Base-by-base conservation (phyloP, 2,329 filamentous ascomycete species). In the Rhexocercosporidium sp. region DNA sequence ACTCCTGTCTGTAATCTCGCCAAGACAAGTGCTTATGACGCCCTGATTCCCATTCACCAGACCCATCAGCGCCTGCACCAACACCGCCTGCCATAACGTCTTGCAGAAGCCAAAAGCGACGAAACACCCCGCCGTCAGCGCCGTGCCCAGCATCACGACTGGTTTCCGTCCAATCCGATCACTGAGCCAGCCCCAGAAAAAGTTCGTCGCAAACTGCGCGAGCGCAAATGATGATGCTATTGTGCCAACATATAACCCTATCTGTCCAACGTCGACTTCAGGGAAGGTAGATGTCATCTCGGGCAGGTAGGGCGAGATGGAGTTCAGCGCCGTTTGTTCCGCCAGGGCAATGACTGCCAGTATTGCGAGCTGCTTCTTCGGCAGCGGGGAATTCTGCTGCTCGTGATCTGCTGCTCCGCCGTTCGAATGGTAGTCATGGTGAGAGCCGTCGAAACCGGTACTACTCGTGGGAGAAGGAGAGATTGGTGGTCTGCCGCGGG, bases 241-340 rank as follows among this genome's bases (percentile, higher is more conserved):
- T 56, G 94, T 84, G 16, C 96, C 96, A 0, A 98, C 94, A 77
- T 97, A 98, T 49, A 98, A 77, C 0, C 95, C 96, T 37, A 91
- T 90, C 73, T 94, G 83, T 6, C 83, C 84, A 1, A 85, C 80
- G 22, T 91, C 86, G 22, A 97, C 90, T 69, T 92, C 92, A 1
- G 93, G 92, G 77, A 98, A 98, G 0, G 88, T 89, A 25, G 88
- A 87, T 1, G 94, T 90, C 95, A 99, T 98, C 73, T 94, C 88
- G 0, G 96, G 96, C 1, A 99, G 87, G 79, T 99, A 99, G 0
- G 96, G 96, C 12, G 91, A 92, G 75, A 99, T 97, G 25, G 94
- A 97, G 79, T 99, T 99, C 76, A 99, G 86, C 0, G 96, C 96
- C 0, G 95, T 98, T 83, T 99, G 96, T 78, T 99, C 96, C 63